Percentiles rank a stretch among this genome's conserved stretches.
Evolutionary conservation across 176 grass and related monocot genomes (phyloP).

Genomic region (Themeda triandra): DNA sequence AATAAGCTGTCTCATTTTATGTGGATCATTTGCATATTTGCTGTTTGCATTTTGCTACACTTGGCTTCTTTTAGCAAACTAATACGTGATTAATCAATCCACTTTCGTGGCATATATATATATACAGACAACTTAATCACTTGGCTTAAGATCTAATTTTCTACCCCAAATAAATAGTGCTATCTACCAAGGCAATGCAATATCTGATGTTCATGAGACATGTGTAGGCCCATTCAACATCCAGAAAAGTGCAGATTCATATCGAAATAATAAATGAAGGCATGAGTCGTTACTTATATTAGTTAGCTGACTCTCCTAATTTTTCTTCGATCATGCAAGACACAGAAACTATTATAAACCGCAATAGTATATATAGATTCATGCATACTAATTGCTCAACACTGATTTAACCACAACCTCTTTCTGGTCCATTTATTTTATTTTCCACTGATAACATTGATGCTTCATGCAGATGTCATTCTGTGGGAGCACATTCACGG

Average conservation of each 20-base stretch:
- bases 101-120: neutral
- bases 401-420: neutral
- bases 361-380: neutral
- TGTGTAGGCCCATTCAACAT: neutral
- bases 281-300: neutral
- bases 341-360: neutral
- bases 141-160: neutral
- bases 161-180: neutral
- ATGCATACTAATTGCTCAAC: neutral
- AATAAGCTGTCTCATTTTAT: slow-evolving; percentile 29
- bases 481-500: slow-evolving; percentile 44
- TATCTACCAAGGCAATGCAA: neutral
- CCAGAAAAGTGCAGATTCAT: neutral
- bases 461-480: slow-evolving; percentile 46
- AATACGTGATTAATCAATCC: neutral
- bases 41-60: neutral
- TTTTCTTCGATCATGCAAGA: neutral
- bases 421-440: neutral
- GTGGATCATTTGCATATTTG: neutral
- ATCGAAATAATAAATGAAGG: neutral
- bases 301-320: neutral
- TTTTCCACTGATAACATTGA: neutral
- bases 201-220: neutral
- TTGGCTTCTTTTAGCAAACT: neutral
- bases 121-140: neutral